Conservation (phyloP, 768 basidiomycete species). For the Panaeolus cyanescens region DNA sequence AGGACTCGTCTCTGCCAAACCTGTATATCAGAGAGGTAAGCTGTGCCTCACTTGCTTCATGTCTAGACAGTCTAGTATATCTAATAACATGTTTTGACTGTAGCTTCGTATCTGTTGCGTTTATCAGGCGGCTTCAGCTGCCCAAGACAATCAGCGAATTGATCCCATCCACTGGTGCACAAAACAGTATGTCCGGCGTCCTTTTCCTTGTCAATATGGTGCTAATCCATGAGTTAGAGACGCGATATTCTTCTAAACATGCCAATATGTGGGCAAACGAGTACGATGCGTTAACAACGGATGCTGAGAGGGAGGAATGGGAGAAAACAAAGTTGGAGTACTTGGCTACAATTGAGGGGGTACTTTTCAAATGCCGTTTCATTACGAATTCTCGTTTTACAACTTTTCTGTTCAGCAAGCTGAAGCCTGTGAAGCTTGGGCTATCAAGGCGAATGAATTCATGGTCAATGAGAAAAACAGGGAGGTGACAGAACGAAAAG, state of each 20-base stretch:
- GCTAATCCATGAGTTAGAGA: not conserved
- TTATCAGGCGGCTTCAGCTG: not conserved
- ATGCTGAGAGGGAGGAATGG: not conserved
- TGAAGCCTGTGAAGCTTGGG: conserved; percentile 1
- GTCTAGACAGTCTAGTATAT: too few species aligned
- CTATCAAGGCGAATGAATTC: not conserved
- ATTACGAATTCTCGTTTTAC: not conserved
- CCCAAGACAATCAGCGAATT: not conserved
- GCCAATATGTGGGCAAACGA: not conserved
- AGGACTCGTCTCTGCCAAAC: not conserved
- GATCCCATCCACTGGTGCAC: not conserved
- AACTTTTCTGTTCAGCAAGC: not conserved
- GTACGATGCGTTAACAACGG: not conserved
- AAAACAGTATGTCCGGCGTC: not conserved
- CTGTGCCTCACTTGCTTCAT: not conserved
- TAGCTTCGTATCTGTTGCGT: not conserved
- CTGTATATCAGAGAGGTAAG: not conserved
- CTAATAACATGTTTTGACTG: too few species aligned
- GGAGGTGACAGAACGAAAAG: not conserved
- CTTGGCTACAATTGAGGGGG: not conserved
- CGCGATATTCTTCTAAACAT: not conserved
- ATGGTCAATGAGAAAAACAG: too few species aligned
- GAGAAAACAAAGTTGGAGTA: not conserved
- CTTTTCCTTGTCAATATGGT: too few species aligned
- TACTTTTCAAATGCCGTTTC: not conserved